Conservation (phyloP, 139 green algal species). For the Tetradesmus lagerheimii region DNA sequence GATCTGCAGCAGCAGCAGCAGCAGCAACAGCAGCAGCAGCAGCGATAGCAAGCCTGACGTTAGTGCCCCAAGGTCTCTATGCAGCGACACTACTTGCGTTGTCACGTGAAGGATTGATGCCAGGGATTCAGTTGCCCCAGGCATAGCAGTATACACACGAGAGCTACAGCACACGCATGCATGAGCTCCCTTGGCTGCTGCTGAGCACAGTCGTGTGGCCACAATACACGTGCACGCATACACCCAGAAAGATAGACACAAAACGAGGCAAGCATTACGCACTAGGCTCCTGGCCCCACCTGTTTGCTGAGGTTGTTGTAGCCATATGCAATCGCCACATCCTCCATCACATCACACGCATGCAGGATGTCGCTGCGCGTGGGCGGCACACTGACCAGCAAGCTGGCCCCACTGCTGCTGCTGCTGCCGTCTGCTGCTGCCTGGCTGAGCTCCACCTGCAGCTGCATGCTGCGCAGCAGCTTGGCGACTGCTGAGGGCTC, state of each 20-base stretch:
- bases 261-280: no score
- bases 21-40: not conserved
- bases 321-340: conserved; percentile 98
- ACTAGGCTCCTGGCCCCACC: conserved; percentile 35
- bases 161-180: no score
- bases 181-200: no score
- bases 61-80: no score
- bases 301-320: conserved; percentile 96
- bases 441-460: conserved; percentile 55
- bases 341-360: conserved; percentile 97
- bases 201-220: no score
- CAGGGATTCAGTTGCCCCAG: no score
- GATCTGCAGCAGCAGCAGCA: conserved; percentile 56
- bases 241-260: no score
- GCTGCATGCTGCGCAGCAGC: conserved; percentile 92
- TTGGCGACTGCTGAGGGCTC: conserved; percentile 59
- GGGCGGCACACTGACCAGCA: conserved; percentile 77
- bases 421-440: conserved; percentile 30
- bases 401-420: not conserved
- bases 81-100: no score
- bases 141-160: no score
- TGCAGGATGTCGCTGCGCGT: conserved; percentile 96
- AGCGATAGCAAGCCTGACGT: not conserved
- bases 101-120: no score
- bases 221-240: no score